Evolutionary conservation across 2,329 filamentous ascomycete species (phyloP).

Genomic region (Sporothrix pseudoabietina): DNA sequence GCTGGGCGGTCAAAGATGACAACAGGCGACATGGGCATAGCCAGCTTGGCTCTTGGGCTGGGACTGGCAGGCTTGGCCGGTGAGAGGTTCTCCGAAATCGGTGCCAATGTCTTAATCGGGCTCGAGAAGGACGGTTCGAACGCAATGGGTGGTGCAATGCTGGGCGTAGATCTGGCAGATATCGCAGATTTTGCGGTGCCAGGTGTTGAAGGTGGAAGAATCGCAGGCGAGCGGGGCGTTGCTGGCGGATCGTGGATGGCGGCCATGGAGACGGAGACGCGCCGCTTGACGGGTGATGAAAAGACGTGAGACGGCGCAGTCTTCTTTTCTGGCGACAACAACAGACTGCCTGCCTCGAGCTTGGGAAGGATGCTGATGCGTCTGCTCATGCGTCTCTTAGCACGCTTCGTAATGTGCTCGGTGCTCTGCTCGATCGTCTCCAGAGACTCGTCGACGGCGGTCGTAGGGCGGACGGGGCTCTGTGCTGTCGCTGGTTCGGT

Average conservation of each 20-base stretch:
- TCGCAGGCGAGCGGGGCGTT: not conserved
- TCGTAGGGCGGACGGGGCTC: not conserved
- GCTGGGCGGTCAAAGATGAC: slow-evolving; percentile 41
- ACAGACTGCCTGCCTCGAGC: not conserved
- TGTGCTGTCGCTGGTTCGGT: not conserved
- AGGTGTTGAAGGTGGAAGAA: not conserved
- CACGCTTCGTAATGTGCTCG: slow-evolving; percentile 36
- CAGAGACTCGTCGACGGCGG: slow-evolving; percentile 4
- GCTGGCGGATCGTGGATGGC: not conserved
- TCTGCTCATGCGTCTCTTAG: slow-evolving; percentile 39
- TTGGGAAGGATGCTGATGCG: slow-evolving; percentile 35
- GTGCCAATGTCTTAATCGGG: slow-evolving; percentile 13
- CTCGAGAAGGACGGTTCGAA: slow-evolving; percentile 27
- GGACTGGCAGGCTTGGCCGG: not conserved
- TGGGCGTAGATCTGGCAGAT: not conserved
- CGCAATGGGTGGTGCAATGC: not conserved
- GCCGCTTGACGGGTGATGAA: slow-evolving; percentile 21
- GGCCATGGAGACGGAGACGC: slow-evolving; percentile 14
- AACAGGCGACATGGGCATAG: not conserved
- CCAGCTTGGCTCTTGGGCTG: slow-evolving; percentile 1
- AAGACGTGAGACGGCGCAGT: slow-evolving; percentile 36
- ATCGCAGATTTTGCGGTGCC: not conserved
- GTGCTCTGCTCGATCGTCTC: slow-evolving; percentile 34
- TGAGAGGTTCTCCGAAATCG: not conserved
- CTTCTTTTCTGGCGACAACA: slow-evolving; percentile 34